Conservation (phyloP, 108 stramenopile species). For the Skeletonema tropicum region DNA sequence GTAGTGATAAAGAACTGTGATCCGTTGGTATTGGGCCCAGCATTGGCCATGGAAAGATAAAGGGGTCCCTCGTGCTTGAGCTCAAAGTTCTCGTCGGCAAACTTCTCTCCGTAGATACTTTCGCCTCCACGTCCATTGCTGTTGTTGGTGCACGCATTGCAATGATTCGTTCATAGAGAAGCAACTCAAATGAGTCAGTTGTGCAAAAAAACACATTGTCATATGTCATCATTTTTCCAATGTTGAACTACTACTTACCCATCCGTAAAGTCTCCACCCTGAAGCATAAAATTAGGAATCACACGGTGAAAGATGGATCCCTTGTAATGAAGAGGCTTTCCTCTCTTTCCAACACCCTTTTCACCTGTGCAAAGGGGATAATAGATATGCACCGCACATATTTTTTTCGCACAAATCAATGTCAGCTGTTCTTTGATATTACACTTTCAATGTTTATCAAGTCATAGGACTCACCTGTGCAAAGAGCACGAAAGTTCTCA, state of each 20-base stretch:
- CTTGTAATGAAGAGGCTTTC: constrained; percentile 90
- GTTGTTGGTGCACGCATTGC: too few species aligned
- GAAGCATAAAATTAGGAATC: constrained; percentile 89
- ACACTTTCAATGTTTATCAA: too few species aligned
- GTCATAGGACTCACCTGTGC: too few species aligned
- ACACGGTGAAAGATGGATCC: constrained; percentile 76
- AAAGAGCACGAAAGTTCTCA: constrained; percentile 94
- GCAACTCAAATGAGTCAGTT: too few species aligned
- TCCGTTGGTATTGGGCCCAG: constrained; percentile 77
- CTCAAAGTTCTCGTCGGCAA: constrained; percentile 96
- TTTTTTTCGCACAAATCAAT: too few species aligned
- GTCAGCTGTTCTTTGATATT: too few species aligned
- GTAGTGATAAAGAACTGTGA: constrained; percentile 90
- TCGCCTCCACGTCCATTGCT: constrained; percentile 85
- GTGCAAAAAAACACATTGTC: too few species aligned
- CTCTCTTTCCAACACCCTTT: constrained; percentile 78
- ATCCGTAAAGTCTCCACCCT: constrained; percentile 88
- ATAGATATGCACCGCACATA: too few species aligned
- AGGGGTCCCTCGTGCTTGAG: constrained; percentile 86
- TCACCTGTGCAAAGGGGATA: too few species aligned
- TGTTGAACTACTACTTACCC: constrained; percentile 12
- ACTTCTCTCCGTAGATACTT: constrained; percentile 68
- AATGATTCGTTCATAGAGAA: too few species aligned
- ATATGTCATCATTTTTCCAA: too few species aligned
- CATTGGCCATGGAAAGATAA: constrained; percentile 95